phyloP scores from a whole-genome alignment of 2,329 filamentous ascomycete species.

The Microcyclospora pomicola region DNA sequence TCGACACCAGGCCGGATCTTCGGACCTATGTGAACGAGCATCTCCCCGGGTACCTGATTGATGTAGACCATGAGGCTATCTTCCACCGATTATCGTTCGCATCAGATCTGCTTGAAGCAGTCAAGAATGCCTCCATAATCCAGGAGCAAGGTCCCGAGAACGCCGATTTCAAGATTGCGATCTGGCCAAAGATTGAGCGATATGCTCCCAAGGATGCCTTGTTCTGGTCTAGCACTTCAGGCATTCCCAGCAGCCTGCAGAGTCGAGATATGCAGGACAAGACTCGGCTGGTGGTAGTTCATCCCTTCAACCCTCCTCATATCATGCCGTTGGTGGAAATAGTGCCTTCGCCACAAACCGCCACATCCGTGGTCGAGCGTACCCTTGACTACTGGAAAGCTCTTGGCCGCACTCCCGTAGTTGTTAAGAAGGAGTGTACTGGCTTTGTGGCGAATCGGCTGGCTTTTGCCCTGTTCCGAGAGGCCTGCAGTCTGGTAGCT shows the following conservation, averaged over 20 bases:
- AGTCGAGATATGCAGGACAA: conserved; percentile 28
- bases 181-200: conserved; percentile 39
- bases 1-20: conserved; percentile 37
- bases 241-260: conserved; percentile 42
- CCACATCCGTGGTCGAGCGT: conserved; percentile 22
- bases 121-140: conserved; percentile 36
- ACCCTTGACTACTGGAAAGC: conserved; percentile 35
- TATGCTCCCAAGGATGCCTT: conserved; percentile 32
- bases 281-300: conserved; percentile 40
- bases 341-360: conserved; percentile 36
- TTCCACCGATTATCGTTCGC: conserved; percentile 24
- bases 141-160: conserved; percentile 48
- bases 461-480: conserved; percentile 42
- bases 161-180: conserved; percentile 34
- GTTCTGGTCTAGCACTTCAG: conserved; percentile 45
- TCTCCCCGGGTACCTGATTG: conserved; percentile 31
- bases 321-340: conserved; percentile 48
- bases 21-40: conserved; percentile 29
- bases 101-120: conserved; percentile 28
- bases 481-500: conserved; percentile 41
- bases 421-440: conserved; percentile 37
- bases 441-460: conserved; percentile 47
- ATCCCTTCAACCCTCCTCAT: conserved; percentile 49
- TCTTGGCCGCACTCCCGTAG: conserved; percentile 32
- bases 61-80: conserved; percentile 14